Conservation (phyloP, 2,329 filamentous ascomycete species). For the Colletotrichum sp. region DNA sequence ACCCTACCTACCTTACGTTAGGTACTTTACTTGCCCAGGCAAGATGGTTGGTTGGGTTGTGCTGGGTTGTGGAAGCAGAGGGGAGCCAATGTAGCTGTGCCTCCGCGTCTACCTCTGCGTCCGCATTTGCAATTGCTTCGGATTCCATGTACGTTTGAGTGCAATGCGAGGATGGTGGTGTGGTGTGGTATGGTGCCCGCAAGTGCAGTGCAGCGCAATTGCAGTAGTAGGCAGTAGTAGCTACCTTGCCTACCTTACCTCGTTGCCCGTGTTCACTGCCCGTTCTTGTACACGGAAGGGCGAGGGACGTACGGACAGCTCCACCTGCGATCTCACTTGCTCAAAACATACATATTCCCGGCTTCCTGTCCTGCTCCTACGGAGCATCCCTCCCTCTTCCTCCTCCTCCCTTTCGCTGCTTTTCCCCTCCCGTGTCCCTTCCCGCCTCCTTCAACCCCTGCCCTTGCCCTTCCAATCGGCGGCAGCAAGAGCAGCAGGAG, state of each 20-base stretch:
- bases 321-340: constrained; percentile 16
- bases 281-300: neutral
- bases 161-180: neutral
- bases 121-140: neutral
- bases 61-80: neutral
- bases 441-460: neutral
- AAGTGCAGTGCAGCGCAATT: neutral
- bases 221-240: neutral
- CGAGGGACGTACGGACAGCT: neutral
- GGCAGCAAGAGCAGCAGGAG: neutral
- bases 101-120: neutral
- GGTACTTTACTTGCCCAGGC: neutral
- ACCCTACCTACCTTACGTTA: neutral
- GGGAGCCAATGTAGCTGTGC: neutral
- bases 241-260: neutral
- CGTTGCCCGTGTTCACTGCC: neutral
- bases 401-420: constrained; percentile 14
- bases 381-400: neutral
- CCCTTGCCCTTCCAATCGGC: neutral
- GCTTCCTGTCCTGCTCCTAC: constrained; percentile 15
- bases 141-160: neutral
- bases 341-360: constrained; percentile 23
- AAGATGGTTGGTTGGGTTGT: neutral
- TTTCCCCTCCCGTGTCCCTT: neutral
- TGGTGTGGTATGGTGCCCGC: neutral